Evolutionary conservation across 1,284 basidiomycete genomes (phyloP).

Genomic region (Boletus albobrunnescens): DNA sequence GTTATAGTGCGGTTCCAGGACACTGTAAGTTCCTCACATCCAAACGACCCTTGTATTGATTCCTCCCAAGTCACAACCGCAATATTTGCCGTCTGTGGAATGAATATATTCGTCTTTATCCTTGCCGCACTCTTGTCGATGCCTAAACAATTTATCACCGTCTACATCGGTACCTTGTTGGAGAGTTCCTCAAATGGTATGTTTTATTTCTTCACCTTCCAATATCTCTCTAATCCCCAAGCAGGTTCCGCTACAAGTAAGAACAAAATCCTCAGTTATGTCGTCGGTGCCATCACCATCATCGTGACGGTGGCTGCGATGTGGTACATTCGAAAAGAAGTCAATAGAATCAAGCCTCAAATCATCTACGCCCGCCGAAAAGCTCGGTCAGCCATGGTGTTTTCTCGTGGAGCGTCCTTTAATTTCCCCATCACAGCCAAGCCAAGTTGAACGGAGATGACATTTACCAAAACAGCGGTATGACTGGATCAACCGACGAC

Average conservation of each 20-base stretch:
- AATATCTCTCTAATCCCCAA: constrained; percentile 8
- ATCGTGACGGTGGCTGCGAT: constrained; percentile 75
- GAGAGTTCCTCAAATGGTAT: constrained; percentile 28
- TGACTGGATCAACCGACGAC: constrained; percentile 28
- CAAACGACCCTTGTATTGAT: neutral
- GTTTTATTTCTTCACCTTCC: neutral
- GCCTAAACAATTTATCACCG: constrained; percentile 59
- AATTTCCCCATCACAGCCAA: constrained; percentile 39
- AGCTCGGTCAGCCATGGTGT: constrained; percentile 45
- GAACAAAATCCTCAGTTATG: constrained; percentile 59
- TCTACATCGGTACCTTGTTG: constrained; percentile 51
- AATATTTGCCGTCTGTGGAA: constrained; percentile 64
- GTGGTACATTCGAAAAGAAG: constrained; percentile 78
- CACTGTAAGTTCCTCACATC: constrained; percentile 40
- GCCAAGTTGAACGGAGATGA: constrained; percentile 40
- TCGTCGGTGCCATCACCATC: constrained; percentile 59
- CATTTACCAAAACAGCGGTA: constrained; percentile 31
- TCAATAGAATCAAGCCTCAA: constrained; percentile 69
- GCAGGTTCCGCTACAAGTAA: constrained; percentile 42
- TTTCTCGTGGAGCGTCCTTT: neutral
- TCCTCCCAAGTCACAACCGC: constrained; percentile 47
- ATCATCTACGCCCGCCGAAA: constrained; percentile 75
- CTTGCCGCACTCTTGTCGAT: constrained; percentile 57
- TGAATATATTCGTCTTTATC: constrained; percentile 55
- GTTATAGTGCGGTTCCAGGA: constrained; percentile 63